Conservation (phyloP, 2,329 filamentous ascomycete species). For the Exutisphaerella laricina region DNA sequence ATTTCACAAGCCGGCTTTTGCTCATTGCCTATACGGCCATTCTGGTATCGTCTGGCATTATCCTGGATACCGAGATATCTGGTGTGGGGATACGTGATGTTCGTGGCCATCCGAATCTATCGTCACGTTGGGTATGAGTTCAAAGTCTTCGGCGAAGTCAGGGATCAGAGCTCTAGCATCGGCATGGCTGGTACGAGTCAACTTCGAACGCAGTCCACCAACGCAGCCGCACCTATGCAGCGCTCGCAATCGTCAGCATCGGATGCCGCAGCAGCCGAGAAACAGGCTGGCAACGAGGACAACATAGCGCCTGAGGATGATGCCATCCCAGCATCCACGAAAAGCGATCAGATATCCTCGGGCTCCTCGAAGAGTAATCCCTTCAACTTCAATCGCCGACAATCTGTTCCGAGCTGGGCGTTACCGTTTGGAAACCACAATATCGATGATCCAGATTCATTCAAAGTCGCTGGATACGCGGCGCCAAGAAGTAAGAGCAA, state of each 20-base stretch:
- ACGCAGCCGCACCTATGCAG: slow-evolving; percentile 7
- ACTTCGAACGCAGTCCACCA: slow-evolving; percentile 3
- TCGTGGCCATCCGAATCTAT: slow-evolving; percentile 65
- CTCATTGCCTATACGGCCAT: slow-evolving; percentile 59
- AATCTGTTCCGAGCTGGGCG: slow-evolving; percentile 22
- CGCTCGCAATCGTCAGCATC: slow-evolving; percentile 12
- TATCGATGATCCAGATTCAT: slow-evolving; percentile 2
- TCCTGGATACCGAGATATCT: slow-evolving; percentile 70
- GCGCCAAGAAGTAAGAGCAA: slow-evolving; percentile 15
- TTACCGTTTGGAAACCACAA: slow-evolving; percentile 15
- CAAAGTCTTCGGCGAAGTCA: slow-evolving; percentile 33
- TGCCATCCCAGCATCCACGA: neutral
- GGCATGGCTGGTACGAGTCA: slow-evolving; percentile 8
- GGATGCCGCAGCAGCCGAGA: slow-evolving; percentile 16
- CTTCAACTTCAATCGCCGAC: slow-evolving; percentile 5
- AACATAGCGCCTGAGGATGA: slow-evolving; percentile 25
- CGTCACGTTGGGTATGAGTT: slow-evolving; percentile 54
- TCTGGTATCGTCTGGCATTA: slow-evolving; percentile 64
- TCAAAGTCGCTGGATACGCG: slow-evolving; percentile 4
- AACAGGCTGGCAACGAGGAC: slow-evolving; percentile 14
- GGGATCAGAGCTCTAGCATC: slow-evolving; percentile 22
- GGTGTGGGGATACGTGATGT: slow-evolving; percentile 59
- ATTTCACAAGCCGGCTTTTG: slow-evolving; percentile 62
- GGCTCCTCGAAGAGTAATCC: neutral
- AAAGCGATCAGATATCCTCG: neutral